Conservation (phyloP, 2,329 filamentous ascomycete species). For the Anthostomella pinea region DNA sequence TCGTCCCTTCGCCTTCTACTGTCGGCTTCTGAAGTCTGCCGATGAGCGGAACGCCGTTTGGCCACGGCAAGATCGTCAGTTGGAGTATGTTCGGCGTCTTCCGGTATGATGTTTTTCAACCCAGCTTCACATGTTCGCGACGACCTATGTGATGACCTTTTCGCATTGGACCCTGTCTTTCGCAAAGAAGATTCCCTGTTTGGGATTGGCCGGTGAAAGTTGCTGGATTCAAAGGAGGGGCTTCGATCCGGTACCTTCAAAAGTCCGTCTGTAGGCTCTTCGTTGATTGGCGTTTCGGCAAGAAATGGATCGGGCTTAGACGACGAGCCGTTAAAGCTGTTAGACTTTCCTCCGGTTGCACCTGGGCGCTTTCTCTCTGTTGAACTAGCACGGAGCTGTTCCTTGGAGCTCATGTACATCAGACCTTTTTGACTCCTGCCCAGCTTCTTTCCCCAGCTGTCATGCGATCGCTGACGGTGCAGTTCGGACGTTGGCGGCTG, state of each 20-base stretch:
- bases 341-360: slow-evolving; percentile 38
- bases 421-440: slow-evolving; percentile 54
- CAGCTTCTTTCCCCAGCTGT: slow-evolving; percentile 61
- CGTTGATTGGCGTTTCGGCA: slow-evolving; percentile 52
- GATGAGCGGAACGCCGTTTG: slow-evolving; percentile 24
- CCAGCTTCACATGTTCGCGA: slow-evolving; percentile 45
- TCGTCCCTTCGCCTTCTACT: slow-evolving; percentile 27
- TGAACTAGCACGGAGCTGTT: slow-evolving; percentile 62
- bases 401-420: slow-evolving; percentile 73
- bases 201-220: slow-evolving; percentile 48
- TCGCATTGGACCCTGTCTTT: slow-evolving; percentile 51
- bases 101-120: slow-evolving; percentile 41
- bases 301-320: slow-evolving; percentile 47
- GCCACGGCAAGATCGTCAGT: slow-evolving; percentile 16
- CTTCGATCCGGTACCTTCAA: slow-evolving; percentile 15
- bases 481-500: slow-evolving; percentile 47
- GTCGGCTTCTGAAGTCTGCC: slow-evolving; percentile 21
- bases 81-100: slow-evolving; percentile 36
- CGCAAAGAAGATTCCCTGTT: slow-evolving; percentile 65
- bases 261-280: slow-evolving; percentile 43
- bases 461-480: slow-evolving; percentile 51
- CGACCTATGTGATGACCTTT: slow-evolving; percentile 50
- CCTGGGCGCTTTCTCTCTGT: slow-evolving; percentile 57
- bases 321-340: slow-evolving; percentile 34
- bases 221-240: slow-evolving; percentile 23